phyloP scores from a whole-genome alignment of 352 stramenopile genomes.

The Detonula confervacea region DNA sequence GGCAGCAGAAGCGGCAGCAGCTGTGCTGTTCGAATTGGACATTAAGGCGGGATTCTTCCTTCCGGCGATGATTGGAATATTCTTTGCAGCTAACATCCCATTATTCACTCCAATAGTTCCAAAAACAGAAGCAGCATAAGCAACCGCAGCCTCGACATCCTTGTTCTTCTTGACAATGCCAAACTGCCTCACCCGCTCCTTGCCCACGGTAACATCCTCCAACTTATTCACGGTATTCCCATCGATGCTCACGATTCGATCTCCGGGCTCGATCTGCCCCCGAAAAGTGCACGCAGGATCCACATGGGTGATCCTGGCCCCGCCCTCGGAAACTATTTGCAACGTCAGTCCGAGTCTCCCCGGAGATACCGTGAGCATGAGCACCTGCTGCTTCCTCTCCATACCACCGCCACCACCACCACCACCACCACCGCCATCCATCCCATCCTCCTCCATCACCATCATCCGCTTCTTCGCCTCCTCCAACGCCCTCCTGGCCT shows the following conservation, averaged over 20 bases:
- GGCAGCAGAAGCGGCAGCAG: neutral
- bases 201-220: constrained; percentile 18
- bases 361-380: constrained; percentile 36
- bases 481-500: neutral
- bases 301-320: constrained; percentile 31
- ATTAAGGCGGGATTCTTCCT: too few species aligned
- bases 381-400: neutral
- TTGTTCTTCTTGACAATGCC: constrained; percentile 23
- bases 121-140: too few species aligned
- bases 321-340: neutral
- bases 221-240: constrained; percentile 23
- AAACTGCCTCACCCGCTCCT: constrained; percentile 33
- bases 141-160: neutral
- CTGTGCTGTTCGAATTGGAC: too few species aligned
- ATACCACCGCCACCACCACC: too few species aligned
- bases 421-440: too few species aligned
- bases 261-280: constrained; percentile 32
- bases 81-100: too few species aligned
- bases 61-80: too few species aligned
- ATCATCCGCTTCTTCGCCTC: neutral
- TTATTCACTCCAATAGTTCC: too few species aligned
- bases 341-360: constrained; percentile 30
- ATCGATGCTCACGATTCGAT: constrained; percentile 60
- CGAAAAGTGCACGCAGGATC: constrained; percentile 45
- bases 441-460: neutral